Conservation (phyloP, 1,284 basidiomycete species). For the Volvariella surrecta region DNA sequence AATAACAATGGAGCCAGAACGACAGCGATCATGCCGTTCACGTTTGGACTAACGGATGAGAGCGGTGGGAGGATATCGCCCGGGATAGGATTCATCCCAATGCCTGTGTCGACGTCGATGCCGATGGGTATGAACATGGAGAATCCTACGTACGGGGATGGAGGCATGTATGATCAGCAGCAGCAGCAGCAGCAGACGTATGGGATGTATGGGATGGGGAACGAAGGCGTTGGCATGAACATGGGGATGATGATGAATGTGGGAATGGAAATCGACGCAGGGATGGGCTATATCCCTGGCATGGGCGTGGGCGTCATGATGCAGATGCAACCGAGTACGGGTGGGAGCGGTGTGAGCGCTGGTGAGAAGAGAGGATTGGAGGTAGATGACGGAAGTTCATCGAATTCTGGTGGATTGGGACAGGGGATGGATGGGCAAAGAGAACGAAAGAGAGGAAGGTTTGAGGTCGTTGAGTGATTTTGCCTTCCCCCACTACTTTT, state of each 20-base stretch:
- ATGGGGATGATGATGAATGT: conserved; percentile 1
- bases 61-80: conserved; percentile 65
- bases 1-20: too few relatives aligned
- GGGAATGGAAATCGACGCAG: conserved; percentile 7
- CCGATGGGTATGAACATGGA: conserved; percentile 2
- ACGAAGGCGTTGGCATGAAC: not conserved
- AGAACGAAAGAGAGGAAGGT: conserved; percentile 57
- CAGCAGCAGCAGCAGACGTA: too few relatives aligned
- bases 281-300: conserved; percentile 7
- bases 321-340: conserved; percentile 8
- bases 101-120: conserved; percentile 34
- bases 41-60: conserved; percentile 72
- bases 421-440: conserved; percentile 34
- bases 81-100: conserved; percentile 37
- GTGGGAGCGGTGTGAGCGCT: conserved; percentile 10
- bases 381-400: conserved; percentile 7
- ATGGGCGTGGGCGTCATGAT: conserved; percentile 11
- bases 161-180: not conserved
- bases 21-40: too few relatives aligned
- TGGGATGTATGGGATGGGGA: conserved; percentile 19
- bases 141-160: conserved; percentile 16
- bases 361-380: conserved; percentile 11
- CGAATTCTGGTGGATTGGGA: conserved; percentile 12
- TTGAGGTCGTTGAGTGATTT: conserved; percentile 55
- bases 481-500: not conserved